phyloP scores from a whole-genome alignment of 768 basidiomycete species.

The Hygrocybe coccinea region DNA sequence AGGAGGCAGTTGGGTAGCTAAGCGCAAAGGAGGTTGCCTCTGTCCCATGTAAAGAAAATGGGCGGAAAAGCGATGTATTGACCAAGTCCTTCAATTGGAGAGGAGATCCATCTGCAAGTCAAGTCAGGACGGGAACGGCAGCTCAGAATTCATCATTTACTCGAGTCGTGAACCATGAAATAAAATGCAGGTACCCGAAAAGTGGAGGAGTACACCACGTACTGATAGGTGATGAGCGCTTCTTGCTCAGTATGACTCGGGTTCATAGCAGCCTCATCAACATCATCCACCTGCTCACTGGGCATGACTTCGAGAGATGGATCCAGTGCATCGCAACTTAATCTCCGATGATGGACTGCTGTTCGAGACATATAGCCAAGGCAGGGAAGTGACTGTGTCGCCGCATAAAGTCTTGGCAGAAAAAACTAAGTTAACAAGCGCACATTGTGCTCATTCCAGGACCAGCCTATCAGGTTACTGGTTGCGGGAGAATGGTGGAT shows the following conservation, averaged over 20 bases:
- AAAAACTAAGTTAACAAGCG: conserved; percentile 26
- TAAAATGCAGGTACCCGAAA: conserved; percentile 83
- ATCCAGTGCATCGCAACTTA: conserved; percentile 1
- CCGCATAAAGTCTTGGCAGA: conserved; percentile 6
- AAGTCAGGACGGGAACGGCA: conserved; percentile 2
- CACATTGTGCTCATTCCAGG: conserved; percentile 58
- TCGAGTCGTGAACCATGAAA: conserved; percentile 61
- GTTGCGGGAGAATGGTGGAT: neutral
- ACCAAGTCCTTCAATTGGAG: conserved; percentile 54
- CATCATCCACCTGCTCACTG: conserved; percentile 22
- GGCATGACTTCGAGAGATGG: conserved; percentile 6
- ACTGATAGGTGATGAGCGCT: conserved; percentile 51
- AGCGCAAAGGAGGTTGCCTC: conserved; percentile 52
- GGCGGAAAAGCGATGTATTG: conserved; percentile 55
- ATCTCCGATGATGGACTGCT: conserved; percentile 20
- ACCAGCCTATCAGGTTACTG: conserved; percentile 40
- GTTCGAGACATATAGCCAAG: conserved; percentile 48
- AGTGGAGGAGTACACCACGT: conserved; percentile 70
- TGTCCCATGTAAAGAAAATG: conserved; percentile 38
- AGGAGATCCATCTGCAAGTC: conserved; percentile 55
- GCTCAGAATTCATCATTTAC: conserved; percentile 44
- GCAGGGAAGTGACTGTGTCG: conserved; percentile 30
- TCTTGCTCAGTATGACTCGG: conserved; percentile 23
- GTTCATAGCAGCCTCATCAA: conserved; percentile 38
- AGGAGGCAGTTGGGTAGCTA: conserved; percentile 44